phyloP scores from a whole-genome alignment of 257 asterid species.

The Ligustrum vulgare region DNA sequence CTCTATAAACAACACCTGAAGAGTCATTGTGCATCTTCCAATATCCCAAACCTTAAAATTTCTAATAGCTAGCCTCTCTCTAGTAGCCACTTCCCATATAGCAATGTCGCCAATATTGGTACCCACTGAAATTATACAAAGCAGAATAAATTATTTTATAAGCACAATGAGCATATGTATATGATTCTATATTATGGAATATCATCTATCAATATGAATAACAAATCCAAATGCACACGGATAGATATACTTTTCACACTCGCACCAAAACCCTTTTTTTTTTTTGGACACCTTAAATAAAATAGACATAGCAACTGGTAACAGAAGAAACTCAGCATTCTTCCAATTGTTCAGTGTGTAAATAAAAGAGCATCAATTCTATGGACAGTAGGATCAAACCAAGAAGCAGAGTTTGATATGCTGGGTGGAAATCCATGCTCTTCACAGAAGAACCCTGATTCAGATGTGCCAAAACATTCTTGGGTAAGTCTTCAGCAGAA shows the following conservation, averaged over 20 bases:
- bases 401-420: slow-evolving; percentile 49
- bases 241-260: background rate
- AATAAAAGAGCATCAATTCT: background rate
- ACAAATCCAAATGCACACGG: background rate
- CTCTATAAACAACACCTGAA: slow-evolving; percentile 46
- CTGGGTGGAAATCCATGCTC: slow-evolving; percentile 76
- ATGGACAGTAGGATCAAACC: slow-evolving; percentile 41
- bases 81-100: slow-evolving; percentile 58
- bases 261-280: background rate
- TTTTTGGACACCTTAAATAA: background rate
- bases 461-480: slow-evolving; percentile 47
- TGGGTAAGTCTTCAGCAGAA: slow-evolving; percentile 56
- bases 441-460: slow-evolving; percentile 65
- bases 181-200: background rate
- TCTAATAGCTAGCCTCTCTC: slow-evolving; percentile 44
- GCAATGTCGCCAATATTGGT: slow-evolving; percentile 64
- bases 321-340: background rate
- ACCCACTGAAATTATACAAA: slow-evolving; percentile 49
- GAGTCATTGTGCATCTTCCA: slow-evolving; percentile 45
- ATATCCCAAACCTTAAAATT: slow-evolving; percentile 67
- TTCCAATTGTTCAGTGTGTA: slow-evolving; percentile 11
- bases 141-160: background rate
- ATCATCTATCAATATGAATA: background rate
- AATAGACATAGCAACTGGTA: background rate
- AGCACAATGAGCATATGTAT: background rate